Evolutionary conservation across 2,329 filamentous ascomycete species (phyloP), one percentile per base, ranked within the genome.

Genomic region (Neofusicoccum kwambonambiense): DNA sequence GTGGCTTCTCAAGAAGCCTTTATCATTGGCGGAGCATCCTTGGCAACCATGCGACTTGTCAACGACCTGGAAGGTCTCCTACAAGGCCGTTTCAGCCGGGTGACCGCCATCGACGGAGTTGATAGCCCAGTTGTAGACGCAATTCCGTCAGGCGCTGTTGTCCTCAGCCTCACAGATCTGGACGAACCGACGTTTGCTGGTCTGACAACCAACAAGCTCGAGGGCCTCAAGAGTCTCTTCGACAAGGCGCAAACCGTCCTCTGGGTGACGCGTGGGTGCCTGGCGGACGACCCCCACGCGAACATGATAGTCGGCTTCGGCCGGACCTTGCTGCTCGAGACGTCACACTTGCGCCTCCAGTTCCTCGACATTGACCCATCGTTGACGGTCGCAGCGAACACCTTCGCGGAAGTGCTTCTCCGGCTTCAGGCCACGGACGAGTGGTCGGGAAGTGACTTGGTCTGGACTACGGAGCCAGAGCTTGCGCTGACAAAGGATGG

Each of bases 341-440:
- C 62, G 9, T 56, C 64, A 2, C 58, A 68, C 3, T 9, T 73
- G 0, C 62, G 50, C 6, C 49, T 72, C 13, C 70, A 71, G 31
- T 66, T 66, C 45, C 15, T 74, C 8, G 70, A 74, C 47, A 37
- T 73, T 35, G 65, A 66, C 7, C 9, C 19, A 3, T 8, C 6
- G 3, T 13, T n/a, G 17, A 13, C 8, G 3, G 19, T 7, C 13
- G 8, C 11, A 6, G 19, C 31, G 2, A n/a, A 15, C 11, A 13
- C 37, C n/a, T 7, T 62, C 42, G 56, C 52, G 4, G 27, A 58
- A n/a, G 37, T 7, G 9, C 12, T 58, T 2, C 44, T 51, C 27
- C 19, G n/a, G 34, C 19, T 62, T 11, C 19, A 13, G 15, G n/a
- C 37, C 22, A 22, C 22, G 22, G 22, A 22, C 3, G 22, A 3